Base-by-base conservation (phyloP, 805 yeast genomes). In the Yarrowia hollandica region DNA sequence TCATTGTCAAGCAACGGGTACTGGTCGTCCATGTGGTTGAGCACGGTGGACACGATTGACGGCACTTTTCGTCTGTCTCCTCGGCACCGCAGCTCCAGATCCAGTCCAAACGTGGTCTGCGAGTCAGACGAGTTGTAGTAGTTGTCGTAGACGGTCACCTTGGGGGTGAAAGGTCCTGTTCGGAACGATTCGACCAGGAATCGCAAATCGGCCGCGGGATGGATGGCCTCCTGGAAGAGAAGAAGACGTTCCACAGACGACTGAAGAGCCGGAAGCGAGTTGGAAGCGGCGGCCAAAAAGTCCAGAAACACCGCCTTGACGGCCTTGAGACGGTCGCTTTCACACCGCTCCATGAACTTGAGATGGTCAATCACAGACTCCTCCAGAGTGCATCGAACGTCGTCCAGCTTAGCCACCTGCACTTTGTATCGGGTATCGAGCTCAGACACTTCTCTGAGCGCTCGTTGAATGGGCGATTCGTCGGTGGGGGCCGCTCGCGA, bases 271-370 rank as follows among this genome's bases (percentile, higher is more conserved):
- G 83, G 77, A 33, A 84, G 77, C 52, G 80, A 82, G 66, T 82
- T 83, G 33, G 88, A 78, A 31, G 87, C 75, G 2, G 86, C 77
- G 0, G 89, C 82, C 19, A 86, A 74, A 64, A 86, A 87, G 68
- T 88, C 96, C 56, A 82, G 76, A 10, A 86, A 79, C 1, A 84
- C 91, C 61, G 86, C 85, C 69, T 88, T 88, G 62, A 89, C 74
- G 0, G 94, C 94, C 63, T 79, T 78, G 61, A 87, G 75, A 63
- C 96, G 79, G 71, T 89, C 95, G 31, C 81, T 70, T 72, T 89
- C 96, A 73, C 94, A 88, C 65, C 84, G 80, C 69, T 88, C 92
- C 88, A 89, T 82, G 68, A 85, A 88, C 19, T 83, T 72, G 54
- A 85, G 74, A 67, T 87, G 91, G 64, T 85, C 91, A 69, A 85